phyloP scores from a whole-genome alignment of 495 filamentous ascomycete genomes.

The Ramalina peruviana region DNA sequence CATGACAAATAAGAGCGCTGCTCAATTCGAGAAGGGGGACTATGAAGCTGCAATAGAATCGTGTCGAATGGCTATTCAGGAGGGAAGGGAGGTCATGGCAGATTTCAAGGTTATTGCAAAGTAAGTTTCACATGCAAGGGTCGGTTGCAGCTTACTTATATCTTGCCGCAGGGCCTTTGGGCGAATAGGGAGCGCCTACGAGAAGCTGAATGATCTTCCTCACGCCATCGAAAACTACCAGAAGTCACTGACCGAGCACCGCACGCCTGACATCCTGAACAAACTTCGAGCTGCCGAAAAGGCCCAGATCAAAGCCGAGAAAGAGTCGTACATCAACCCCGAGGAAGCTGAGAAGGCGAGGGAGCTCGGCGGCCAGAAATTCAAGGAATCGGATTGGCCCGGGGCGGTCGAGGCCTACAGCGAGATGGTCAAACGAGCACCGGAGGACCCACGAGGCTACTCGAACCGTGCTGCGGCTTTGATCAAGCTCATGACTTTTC shows the following conservation, averaged over 20 bases:
- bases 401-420: constrained; percentile 87
- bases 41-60: constrained; percentile 71
- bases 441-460: constrained; percentile 86
- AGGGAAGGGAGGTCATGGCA: constrained; percentile 70
- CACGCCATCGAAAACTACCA: constrained; percentile 85
- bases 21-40: constrained; percentile 91
- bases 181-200: constrained; percentile 78
- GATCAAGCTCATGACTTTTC: constrained; percentile 92
- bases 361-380: constrained; percentile 86
- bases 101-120: constrained; percentile 98
- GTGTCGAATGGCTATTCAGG: constrained; percentile 77
- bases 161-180: constrained; percentile 51
- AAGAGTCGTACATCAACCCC: constrained; percentile 73
- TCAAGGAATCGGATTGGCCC: constrained; percentile 94
- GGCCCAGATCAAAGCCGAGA: constrained; percentile 62
- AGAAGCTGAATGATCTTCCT: constrained; percentile 68
- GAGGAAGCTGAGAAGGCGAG: constrained; percentile 90
- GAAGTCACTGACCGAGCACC: constrained; percentile 89
- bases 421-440: constrained; percentile 94
- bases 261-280: constrained; percentile 80
- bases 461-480: constrained; percentile 94
- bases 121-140: constrained; percentile 25
- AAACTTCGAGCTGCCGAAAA: constrained; percentile 94
- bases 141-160: constrained; percentile 2
- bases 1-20: constrained; percentile 88